Conservation (phyloP, 106 monocot genomes). For the Dactylorhiza incarnata region DNA sequence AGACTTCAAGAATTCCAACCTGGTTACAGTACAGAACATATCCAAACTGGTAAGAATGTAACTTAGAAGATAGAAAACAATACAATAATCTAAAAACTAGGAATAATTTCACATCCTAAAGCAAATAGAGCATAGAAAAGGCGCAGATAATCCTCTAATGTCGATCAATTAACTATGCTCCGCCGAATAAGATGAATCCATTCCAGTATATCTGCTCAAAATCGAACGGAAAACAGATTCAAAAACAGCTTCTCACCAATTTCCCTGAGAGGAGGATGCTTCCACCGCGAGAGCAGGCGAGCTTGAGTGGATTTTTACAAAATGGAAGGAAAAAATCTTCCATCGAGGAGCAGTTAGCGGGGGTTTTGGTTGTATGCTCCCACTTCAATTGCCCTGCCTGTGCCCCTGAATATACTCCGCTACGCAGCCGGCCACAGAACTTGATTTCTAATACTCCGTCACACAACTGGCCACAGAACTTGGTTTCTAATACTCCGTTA, state of each 20-base stretch:
- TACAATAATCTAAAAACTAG: neutral
- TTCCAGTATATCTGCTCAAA: neutral
- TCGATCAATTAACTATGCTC: neutral
- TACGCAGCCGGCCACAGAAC: too few relatives aligned
- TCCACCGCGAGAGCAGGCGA: neutral
- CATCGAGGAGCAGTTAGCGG: too few relatives aligned
- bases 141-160: neutral
- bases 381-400: too few relatives aligned
- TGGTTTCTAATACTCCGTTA: too few relatives aligned
- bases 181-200: neutral
- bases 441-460: too few relatives aligned
- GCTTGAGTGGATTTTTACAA: neutral
- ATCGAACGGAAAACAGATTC: neutral
- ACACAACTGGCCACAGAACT: too few relatives aligned
- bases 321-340: too few relatives aligned
- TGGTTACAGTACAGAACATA: neutral
- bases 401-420: too few relatives aligned
- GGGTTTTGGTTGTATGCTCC: too few relatives aligned
- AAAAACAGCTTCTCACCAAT: neutral
- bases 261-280: neutral
- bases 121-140: neutral
- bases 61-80: neutral
- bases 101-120: neutral
- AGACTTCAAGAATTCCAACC: neutral
- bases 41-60: neutral